Conservation (phyloP, 495 filamentous ascomycete genomes). For the Podospora bellae-mahoneyi region DNA sequence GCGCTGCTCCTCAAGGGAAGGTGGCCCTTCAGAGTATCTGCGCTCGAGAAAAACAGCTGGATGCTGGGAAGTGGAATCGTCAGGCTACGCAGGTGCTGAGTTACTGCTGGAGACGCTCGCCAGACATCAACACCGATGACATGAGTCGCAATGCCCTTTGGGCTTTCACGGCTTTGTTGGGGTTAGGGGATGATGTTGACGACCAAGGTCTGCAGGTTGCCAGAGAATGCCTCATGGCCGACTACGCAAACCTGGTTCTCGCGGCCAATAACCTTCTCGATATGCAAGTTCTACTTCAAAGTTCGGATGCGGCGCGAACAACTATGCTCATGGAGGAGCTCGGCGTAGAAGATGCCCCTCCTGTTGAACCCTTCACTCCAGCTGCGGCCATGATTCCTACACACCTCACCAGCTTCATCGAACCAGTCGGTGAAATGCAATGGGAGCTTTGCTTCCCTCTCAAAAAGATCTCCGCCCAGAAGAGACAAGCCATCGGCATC, state of each 20-base stretch:
- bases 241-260: constrained; percentile 10
- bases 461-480: constrained; percentile 9
- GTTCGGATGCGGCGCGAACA: constrained; percentile 10
- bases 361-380: neutral
- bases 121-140: constrained; percentile 11
- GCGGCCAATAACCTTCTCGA: constrained; percentile 11
- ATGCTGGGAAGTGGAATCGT: constrained; percentile 1
- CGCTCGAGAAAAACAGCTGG: constrained; percentile 9
- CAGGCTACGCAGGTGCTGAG: constrained; percentile 13
- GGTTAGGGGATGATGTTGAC: constrained; percentile 2
- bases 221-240: constrained; percentile 7
- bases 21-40: constrained; percentile 18
- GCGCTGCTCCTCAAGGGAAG: neutral
- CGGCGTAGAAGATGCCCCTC: constrained; percentile 14
- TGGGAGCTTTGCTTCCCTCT: constrained; percentile 22
- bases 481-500: constrained; percentile 11
- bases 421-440: constrained; percentile 13
- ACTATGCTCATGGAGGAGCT: constrained; percentile 15
- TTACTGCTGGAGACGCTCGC: constrained; percentile 16
- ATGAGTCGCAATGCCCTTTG: constrained; percentile 7
- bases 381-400: constrained; percentile 11
- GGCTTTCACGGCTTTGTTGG: constrained; percentile 8
- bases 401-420: constrained; percentile 15
- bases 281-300: constrained; percentile 5
- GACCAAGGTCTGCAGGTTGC: neutral